These are phyloP conservation scores for Alternaria ventricosa DNA, from an alignment of 2,329 filamentous ascomycete genomes.

Conservation along the genomic window DNA sequence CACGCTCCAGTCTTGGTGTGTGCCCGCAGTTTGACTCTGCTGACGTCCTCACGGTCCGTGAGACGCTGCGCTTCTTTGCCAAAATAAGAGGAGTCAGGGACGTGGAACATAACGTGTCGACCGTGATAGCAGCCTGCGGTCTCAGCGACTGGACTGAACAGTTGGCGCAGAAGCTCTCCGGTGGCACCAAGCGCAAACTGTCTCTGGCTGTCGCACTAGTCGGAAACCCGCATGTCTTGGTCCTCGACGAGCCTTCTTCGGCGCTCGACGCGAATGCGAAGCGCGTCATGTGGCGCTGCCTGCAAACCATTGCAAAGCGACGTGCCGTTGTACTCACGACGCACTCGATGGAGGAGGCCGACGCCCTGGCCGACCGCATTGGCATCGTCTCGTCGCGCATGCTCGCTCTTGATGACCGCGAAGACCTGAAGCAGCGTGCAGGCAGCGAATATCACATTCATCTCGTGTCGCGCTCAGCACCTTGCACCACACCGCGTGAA, in stretches of 20 bases:
- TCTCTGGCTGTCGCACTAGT: constrained; percentile 88
- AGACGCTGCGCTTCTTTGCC: constrained; percentile 89
- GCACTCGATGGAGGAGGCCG: neutral
- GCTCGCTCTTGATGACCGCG: neutral
- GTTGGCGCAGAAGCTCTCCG: constrained; percentile 80
- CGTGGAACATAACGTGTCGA: constrained; percentile 76
- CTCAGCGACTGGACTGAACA: constrained; percentile 72
- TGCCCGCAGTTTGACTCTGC: constrained; percentile 80
- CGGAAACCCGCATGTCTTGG: constrained; percentile 85
- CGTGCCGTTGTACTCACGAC: neutral
- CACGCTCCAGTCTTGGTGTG: constrained; percentile 81
- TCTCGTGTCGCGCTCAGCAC: neutral
- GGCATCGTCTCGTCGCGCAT: neutral
- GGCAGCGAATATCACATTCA: neutral
- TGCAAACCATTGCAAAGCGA: neutral
- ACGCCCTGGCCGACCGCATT: neutral
- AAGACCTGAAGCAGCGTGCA: neutral
- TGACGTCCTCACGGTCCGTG: constrained; percentile 86
- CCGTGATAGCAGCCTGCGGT: constrained; percentile 80
- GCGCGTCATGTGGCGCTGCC: constrained; percentile 81
- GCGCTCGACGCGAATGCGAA: constrained; percentile 92
- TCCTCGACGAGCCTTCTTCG: constrained; percentile 87
- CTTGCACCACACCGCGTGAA: neutral
- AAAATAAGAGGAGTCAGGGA: constrained; percentile 78
- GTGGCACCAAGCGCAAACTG: constrained; percentile 93